Evolutionary conservation across 805 yeast genomes (phyloP), one percentile per base, ranked within the genome.

Genomic region (Wickerhamomyces bovis): DNA sequence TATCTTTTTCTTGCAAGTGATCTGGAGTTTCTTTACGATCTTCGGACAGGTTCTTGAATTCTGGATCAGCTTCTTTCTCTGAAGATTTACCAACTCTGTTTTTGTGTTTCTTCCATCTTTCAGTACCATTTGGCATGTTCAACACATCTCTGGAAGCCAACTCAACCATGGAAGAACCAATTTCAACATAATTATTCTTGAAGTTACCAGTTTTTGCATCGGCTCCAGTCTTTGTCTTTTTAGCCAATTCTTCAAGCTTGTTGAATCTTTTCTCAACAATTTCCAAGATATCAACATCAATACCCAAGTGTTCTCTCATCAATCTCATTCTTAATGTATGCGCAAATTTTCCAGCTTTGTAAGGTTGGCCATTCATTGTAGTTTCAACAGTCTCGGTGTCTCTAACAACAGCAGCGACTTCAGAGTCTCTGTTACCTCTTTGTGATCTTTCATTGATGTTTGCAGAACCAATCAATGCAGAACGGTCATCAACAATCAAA

Each of bases 281-380:
- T 47, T 90, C 97, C 22, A 89, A 66, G 15, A 83, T 70, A 65
- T 90, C 97, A 39, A 89, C 94, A 63, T 89, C 95, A 45, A 95
- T 83, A 22, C 99, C 99, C 22, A 94, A 63, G 67, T 94, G 99
- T 61, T 94, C 99, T 53, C 99, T 77, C 99, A 94, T 94, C 43
- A 95, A 72, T 51, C 97, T 76, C 71, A 89, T 78, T 57, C 99
- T 76, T 49, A 94, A 68, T 2, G 94, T 83, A 63, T 89, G 95
- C 0, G 98, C 89, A 70, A 92, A 94, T 55, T 80, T 81, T 4
- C 89, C 92, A 3, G 92, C 99, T 50, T 74, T 66, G 63, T 80
- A 92, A 0, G 87, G 85, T 57, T 80, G 68, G 2, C 95, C 97
- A 50, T 81, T 83, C 97, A 94, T 89, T 12, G 65, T 66, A 4